Evolutionary conservation across 139 green algal species (phyloP).

Genomic region (Deuterostichococcus epilithicus): DNA sequence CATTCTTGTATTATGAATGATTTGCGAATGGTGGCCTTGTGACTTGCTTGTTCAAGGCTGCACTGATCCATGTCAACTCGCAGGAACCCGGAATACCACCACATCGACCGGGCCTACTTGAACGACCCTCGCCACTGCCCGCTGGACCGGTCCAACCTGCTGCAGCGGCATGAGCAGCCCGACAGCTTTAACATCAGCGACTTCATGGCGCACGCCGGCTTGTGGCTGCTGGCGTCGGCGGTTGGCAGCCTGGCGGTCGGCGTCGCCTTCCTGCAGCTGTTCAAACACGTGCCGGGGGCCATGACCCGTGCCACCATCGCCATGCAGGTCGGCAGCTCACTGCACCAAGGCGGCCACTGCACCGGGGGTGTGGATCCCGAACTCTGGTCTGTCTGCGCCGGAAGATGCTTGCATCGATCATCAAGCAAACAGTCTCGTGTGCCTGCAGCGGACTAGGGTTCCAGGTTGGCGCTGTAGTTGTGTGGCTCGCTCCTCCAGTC

Average conservation of each 20-base stretch:
- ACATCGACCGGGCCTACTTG: constrained; percentile 22
- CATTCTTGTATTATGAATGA: neutral
- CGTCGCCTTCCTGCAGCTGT: constrained; percentile 30
- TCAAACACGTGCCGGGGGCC: constrained; percentile 21
- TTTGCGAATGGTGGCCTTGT: neutral
- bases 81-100: constrained; percentile 38
- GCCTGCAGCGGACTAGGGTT: neutral
- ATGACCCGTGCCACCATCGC: constrained; percentile 25
- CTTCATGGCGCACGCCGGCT: constrained; percentile 24
- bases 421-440: neutral
- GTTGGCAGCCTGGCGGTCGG: constrained; percentile 21
- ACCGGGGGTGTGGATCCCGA: neutral
- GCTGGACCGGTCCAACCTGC: neutral
- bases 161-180: constrained; percentile 11
- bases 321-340: neutral
- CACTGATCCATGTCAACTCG: neutral
- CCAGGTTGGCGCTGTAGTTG: neutral
- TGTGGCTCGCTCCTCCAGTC: too few relatives aligned
- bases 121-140: constrained; percentile 44
- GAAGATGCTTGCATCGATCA: neutral
- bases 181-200: constrained; percentile 20
- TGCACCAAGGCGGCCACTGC: neutral
- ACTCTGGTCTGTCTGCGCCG: neutral
- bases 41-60: neutral
- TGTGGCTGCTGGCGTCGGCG: constrained; percentile 31